phyloP scores from a whole-genome alignment of 306 rosid genomes.

The Mucuna pruriens region DNA sequence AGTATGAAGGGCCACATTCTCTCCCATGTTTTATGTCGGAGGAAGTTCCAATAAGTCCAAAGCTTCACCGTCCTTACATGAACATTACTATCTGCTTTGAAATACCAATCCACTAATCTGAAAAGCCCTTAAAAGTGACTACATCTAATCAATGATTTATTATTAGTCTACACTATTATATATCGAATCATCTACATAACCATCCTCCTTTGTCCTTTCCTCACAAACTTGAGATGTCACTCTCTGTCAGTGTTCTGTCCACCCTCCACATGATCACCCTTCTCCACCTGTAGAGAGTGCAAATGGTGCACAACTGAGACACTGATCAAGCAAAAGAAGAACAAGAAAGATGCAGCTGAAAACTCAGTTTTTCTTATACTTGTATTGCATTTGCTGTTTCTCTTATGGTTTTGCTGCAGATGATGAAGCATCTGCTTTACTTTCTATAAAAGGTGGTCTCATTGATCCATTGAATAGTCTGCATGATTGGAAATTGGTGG shows the following conservation, averaged over 20 bases:
- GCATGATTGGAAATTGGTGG: slow-evolving; percentile 65
- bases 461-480: slow-evolving; percentile 69
- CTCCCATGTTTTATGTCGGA: slow-evolving; percentile 93
- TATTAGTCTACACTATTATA: slow-evolving; percentile 42
- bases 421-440: slow-evolving; percentile 67
- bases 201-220: slow-evolving; percentile 55
- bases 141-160: slow-evolving; percentile 46
- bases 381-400: slow-evolving; percentile 50
- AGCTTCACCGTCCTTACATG: slow-evolving; percentile 51
- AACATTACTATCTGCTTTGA: slow-evolving; percentile 61
- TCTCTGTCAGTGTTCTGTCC: slow-evolving; percentile 32
- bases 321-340: slow-evolving; percentile 40
- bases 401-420: slow-evolving; percentile 34
- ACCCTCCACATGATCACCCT: slow-evolving; percentile 21
- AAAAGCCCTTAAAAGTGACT: slow-evolving; percentile 44
- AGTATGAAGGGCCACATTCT: slow-evolving; percentile 67
- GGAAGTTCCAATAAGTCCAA: slow-evolving; percentile 77
- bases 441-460: slow-evolving; percentile 66
- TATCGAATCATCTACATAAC: slow-evolving; percentile 40
- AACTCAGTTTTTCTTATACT: slow-evolving; percentile 52
- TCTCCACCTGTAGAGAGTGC: slow-evolving; percentile 42
- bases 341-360: slow-evolving; percentile 54
- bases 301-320: slow-evolving; percentile 60
- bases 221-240: slow-evolving; percentile 32
- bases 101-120: slow-evolving; percentile 55